These are phyloP conservation scores for Polyporus arcularius DNA, from an alignment of 768 basidiomycete species.

Conservation along the genomic window DNA sequence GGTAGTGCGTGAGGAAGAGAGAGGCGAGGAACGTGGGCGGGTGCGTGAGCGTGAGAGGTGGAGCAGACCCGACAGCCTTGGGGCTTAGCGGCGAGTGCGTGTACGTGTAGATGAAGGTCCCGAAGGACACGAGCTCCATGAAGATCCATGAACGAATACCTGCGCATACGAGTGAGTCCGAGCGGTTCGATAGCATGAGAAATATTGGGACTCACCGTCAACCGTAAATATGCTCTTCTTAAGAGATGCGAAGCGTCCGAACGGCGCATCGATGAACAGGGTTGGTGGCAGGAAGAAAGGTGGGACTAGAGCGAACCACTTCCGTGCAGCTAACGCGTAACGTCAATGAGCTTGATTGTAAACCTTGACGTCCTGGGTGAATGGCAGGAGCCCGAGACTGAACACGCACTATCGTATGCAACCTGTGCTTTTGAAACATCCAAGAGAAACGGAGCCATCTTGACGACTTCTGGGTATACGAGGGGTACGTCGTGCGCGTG, in stretches of 20 bases:
- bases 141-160: constrained; percentile 66
- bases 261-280: constrained; percentile 71
- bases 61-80: constrained; percentile 29
- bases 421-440: neutral
- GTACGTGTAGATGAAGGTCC: constrained; percentile 53
- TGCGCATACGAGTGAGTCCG: constrained; percentile 18
- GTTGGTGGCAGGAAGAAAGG: constrained; percentile 36
- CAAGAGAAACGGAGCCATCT: neutral
- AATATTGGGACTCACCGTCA: constrained; percentile 45
- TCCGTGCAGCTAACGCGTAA: constrained; percentile 34
- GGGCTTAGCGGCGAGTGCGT: constrained; percentile 48
- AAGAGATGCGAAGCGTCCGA: constrained; percentile 70
- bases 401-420: constrained; percentile 12
- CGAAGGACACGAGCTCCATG: constrained; percentile 73
- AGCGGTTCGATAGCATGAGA: constrained; percentile 20
- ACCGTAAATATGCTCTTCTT: constrained; percentile 49
- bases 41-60: constrained; percentile 32
- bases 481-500: no score
- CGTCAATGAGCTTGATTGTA: neutral
- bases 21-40: constrained; percentile 53
- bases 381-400: no score
- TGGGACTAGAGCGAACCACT: constrained; percentile 48
- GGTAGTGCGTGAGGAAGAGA: constrained; percentile 75
- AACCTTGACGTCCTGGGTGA: no score
- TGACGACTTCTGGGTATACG: no score